Evolutionary conservation across 1,284 basidiomycete species (phyloP).

Genomic region (Irpex sp.): DNA sequence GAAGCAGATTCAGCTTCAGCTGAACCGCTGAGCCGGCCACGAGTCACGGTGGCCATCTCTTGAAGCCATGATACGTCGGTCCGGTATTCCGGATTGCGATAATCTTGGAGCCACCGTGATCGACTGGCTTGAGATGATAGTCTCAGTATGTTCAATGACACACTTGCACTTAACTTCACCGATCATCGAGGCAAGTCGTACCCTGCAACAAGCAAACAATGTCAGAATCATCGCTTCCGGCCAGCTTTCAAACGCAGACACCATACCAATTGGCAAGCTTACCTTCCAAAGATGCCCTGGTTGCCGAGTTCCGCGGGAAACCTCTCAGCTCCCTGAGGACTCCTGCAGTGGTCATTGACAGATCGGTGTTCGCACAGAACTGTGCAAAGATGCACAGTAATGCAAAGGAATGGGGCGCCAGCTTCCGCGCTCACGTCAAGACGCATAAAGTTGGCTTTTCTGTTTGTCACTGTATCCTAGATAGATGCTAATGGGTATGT

Average conservation of each 20-base stretch:
- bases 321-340: constrained; percentile 62
- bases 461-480: not conserved
- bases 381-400: constrained; percentile 70
- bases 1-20: too few species aligned
- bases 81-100: too few species aligned
- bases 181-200: not conserved
- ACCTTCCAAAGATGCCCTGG: constrained; percentile 53
- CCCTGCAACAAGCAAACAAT: not conserved
- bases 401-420: constrained; percentile 60
- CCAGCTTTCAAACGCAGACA: constrained; percentile 43
- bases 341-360: constrained; percentile 77
- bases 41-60: too few species aligned
- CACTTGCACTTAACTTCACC: not conserved
- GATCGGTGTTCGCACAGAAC: constrained; percentile 65
- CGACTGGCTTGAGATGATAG: too few species aligned
- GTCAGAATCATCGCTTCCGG: not conserved
- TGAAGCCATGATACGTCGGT: too few species aligned
- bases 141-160: not conserved
- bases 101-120: too few species aligned
- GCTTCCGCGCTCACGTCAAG: constrained; percentile 82
- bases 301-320: constrained; percentile 59
- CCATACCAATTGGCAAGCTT: constrained; percentile 39
- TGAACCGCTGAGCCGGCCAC: too few species aligned
- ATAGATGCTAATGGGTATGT: not conserved
- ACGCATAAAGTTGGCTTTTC: constrained; percentile 64